Percentiles rank a stretch among this genome's conserved stretches.
phyloP scores from a whole-genome alignment of 139 green algal species.

The Chlamydomonas sp. region DNA sequence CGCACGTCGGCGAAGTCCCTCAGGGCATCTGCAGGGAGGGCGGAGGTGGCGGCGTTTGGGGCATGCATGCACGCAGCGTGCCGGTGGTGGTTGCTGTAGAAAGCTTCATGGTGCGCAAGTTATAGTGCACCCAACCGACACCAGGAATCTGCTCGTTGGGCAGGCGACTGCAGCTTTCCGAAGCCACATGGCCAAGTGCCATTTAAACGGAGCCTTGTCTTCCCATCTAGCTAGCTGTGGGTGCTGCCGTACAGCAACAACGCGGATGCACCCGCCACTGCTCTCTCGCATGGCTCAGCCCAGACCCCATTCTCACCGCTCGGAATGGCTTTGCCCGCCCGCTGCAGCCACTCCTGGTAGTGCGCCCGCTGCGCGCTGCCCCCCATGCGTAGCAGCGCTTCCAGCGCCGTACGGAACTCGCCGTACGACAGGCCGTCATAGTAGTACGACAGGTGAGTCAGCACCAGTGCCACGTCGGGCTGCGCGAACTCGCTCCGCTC shows the following conservation, averaged over 20 bases:
- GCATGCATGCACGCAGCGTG: not conserved
- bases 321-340: not conserved
- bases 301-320: constrained; percentile 9
- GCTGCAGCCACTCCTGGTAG: constrained; percentile 46
- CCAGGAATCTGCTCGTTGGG: too few relatives aligned
- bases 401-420: constrained; percentile 14
- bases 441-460: constrained; percentile 61
- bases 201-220: too few relatives aligned
- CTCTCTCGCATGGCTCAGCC: too few relatives aligned
- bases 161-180: too few relatives aligned
- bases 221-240: too few relatives aligned
- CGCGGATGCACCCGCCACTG: too few relatives aligned
- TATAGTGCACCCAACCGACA: too few relatives aligned
- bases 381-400: constrained; percentile 45
- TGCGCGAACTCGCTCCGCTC: constrained; percentile 62
- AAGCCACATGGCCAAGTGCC: too few relatives aligned
- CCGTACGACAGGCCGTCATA: constrained; percentile 44
- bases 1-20: constrained; percentile 27
- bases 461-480: constrained; percentile 57
- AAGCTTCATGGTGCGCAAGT: not conserved
- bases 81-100: not conserved
- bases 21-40: constrained; percentile 23
- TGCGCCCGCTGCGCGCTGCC: constrained; percentile 32
- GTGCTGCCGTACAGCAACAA: too few relatives aligned
- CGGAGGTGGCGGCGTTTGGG: not conserved